Percentiles rank a stretch among this genome's conserved stretches.
These are phyloP conservation scores for Salix exigua DNA, from an alignment of 345 rosid genomes.

Conservation along the genomic window DNA sequence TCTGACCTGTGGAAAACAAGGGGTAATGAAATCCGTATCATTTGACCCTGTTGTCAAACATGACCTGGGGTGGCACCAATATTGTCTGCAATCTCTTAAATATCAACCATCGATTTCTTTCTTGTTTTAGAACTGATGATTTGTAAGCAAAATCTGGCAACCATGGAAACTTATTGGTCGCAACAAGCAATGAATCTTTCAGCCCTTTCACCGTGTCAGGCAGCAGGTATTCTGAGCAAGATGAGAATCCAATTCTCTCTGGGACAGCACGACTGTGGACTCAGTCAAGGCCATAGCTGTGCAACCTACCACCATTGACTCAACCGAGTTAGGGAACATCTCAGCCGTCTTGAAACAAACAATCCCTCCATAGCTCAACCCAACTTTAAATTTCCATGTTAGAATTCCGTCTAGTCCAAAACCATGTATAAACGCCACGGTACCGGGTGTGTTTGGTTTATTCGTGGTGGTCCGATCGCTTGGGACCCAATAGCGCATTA, in stretches of 20 bases:
- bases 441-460: constrained; percentile 15
- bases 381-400: constrained; percentile 41
- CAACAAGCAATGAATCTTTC: not conserved
- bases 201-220: not conserved
- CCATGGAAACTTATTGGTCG: not conserved
- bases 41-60: constrained; percentile 1
- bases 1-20: constrained; percentile 6
- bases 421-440: constrained; percentile 42
- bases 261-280: not conserved
- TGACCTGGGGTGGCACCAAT: not conserved
- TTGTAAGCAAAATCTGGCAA: not conserved
- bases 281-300: not conserved
- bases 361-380: not conserved
- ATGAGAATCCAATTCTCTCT: not conserved
- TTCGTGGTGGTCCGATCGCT: not conserved
- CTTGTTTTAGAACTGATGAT: not conserved
- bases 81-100: not conserved
- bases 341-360: constrained; percentile 1
- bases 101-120: not conserved
- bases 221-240: not conserved
- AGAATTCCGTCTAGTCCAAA: constrained; percentile 30
- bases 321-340: not conserved
- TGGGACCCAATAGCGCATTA: constrained; percentile 12
- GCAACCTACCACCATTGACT: not conserved
- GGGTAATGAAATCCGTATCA: constrained; percentile 7